Percentiles rank a stretch among this genome's conserved stretches.
Conservation (phyloP, 2,329 filamentous ascomycete genomes). For the Pseudogymnoascus sp. region DNA sequence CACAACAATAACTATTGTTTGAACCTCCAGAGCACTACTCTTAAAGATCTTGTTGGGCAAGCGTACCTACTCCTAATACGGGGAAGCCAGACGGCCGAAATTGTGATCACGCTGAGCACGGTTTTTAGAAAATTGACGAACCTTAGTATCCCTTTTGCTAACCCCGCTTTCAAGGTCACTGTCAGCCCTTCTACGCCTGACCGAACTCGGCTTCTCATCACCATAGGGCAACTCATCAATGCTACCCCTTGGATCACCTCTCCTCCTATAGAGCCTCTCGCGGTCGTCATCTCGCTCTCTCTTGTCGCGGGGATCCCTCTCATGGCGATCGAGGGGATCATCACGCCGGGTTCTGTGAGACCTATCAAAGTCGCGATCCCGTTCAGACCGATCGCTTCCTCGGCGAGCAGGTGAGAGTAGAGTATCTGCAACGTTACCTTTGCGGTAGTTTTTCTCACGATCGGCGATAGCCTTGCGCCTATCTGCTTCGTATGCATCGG, state of each 20-base stretch:
- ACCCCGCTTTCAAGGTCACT: constrained; percentile 59
- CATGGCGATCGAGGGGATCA: constrained; percentile 60
- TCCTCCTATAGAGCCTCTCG: constrained; percentile 78
- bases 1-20: not conserved
- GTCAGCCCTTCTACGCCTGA: constrained; percentile 69
- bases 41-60: not conserved
- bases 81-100: not conserved
- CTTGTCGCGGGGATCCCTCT: constrained; percentile 55
- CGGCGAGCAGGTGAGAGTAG: constrained; percentile 37
- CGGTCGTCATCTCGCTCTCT: constrained; percentile 84
- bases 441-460: constrained; percentile 86
- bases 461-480: constrained; percentile 88
- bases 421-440: constrained; percentile 60
- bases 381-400: constrained; percentile 31
- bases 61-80: not conserved
- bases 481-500: constrained; percentile 90
- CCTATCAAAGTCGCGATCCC: constrained; percentile 32
- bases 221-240: constrained; percentile 90
- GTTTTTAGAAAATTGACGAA: constrained; percentile 12
- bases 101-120: not conserved
- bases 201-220: constrained; percentile 54
- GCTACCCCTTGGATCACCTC: constrained; percentile 64
- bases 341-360: constrained; percentile 46
- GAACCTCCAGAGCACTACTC: not conserved
- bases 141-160: constrained; percentile 58